Evolutionary conservation across 2,329 filamentous ascomycete genomes (phyloP), one percentile per base, ranked within the genome.

Genomic region (Penicillium oxalicum): DNA sequence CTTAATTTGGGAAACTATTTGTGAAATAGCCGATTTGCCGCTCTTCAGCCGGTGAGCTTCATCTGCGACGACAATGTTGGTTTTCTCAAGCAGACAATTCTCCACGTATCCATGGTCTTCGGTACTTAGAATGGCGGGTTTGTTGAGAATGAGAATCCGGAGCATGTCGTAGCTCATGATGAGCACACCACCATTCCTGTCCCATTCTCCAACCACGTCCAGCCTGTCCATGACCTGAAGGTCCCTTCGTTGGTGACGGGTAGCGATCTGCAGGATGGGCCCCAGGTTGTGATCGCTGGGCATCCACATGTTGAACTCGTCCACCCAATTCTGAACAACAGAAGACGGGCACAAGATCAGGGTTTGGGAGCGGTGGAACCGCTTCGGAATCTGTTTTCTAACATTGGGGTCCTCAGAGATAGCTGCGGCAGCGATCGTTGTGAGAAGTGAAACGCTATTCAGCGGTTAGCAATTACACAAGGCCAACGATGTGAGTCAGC

Each of bases 31-130:
- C 0, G 83, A 74, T 0, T 62, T 64, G 0, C 73, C 67, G 53
- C 88, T 90, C 67, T 93, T 95, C 63, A 95, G 70, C 24, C 69
- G 73, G 62, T 96, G 91, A 0, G 89, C 90, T 67, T 96, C 91
- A 61, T 96, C 91, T 0, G 86, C 87, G 44, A 96, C 71, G 24
- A 95, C 83, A 40, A 95, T 78, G 51, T 79, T 86, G 0, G 90
- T 81, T 0, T 75, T 72, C 4, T 83, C 59, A 1, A 82, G 66
- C 5, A 95, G 68, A 28, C 79, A 69, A 8, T 73, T 61, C 29
- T 64, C 64, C 8, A 76, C 56, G n/a, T 56, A 68, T 3, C 68
- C 61, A 33, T 78, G 67, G 3, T 67, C 58, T n/a, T 63, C 59
- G n/a, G 58, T 48, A 12, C 50, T 43, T 47, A 48, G 54, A 45